These are phyloP conservation scores for Coleophoma crateriformis DNA, from an alignment of 2,329 filamentous ascomycete genomes.

Conservation along the genomic window DNA sequence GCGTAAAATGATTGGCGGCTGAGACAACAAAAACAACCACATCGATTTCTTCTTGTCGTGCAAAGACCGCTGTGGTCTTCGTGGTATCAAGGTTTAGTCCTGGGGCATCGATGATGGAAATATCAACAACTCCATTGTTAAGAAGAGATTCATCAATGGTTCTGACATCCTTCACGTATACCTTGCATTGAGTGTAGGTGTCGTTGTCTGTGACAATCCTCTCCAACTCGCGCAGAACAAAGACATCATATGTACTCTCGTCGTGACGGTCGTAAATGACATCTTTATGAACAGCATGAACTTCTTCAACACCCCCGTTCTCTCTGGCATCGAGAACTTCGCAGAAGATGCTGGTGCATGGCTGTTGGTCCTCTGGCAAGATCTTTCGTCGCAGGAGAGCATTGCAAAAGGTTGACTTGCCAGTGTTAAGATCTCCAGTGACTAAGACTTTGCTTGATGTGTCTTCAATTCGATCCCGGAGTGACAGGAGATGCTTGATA, in stretches of 20 bases:
- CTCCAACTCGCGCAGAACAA: conserved; percentile 71
- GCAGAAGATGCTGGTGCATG: conserved; percentile 97
- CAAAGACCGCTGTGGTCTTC: conserved; percentile 96
- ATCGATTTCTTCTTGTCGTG: conserved; percentile 95
- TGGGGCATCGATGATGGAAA: conserved; percentile 93
- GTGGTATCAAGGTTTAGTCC: conserved; percentile 94
- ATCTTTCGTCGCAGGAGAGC: conserved; percentile 90
- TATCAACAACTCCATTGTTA: conserved; percentile 97
- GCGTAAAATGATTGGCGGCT: conserved; percentile 94
- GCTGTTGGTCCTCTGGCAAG: conserved; percentile 93
- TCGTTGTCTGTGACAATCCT: conserved; percentile 85
- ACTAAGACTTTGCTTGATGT: conserved; percentile 95
- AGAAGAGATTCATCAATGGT: conserved; percentile 88
- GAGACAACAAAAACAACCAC: conserved; percentile 98
- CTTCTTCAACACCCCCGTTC: conserved; percentile 87
- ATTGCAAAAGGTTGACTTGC: conserved; percentile 98
- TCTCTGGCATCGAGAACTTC: conserved; percentile 91
- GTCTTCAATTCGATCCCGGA: conserved; percentile 93
- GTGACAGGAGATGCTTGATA: conserved; percentile 79
- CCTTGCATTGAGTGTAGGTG: conserved; percentile 89
- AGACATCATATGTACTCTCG: conserved; percentile 91
- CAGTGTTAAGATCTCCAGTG: conserved; percentile 92
- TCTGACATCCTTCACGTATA: conserved; percentile 88
- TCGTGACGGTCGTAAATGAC: conserved; percentile 78
- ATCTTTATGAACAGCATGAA: conserved; percentile 88